A percentile compares a stretch with the other conserved stretches of the same genome.
These are phyloP conservation scores for Otatea glauca DNA, from an alignment of 176 grass and related monocot species.

Conservation along the genomic window DNA sequence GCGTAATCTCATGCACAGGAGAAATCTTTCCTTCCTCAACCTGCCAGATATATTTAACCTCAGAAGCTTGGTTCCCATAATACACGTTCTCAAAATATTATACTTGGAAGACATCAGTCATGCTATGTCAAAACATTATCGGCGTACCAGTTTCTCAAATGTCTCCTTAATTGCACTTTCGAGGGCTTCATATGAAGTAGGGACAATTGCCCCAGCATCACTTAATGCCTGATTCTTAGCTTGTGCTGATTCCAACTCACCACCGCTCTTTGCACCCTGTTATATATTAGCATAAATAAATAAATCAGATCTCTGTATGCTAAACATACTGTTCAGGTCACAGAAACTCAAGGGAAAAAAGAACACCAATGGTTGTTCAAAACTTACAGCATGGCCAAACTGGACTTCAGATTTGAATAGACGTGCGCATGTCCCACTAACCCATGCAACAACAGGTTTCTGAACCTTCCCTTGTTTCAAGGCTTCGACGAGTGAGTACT, in stretches of 20 bases:
- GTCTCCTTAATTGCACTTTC: conserved; percentile 84
- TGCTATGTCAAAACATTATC: conserved; percentile 21
- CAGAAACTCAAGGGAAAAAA: not conserved
- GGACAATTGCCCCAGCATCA: conserved; percentile 94
- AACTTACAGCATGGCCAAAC: conserved; percentile 97
- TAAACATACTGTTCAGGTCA: conserved; percentile 33
- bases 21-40: conserved; percentile 91
- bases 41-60: conserved; percentile 47
- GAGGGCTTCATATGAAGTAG: conserved; percentile 95
- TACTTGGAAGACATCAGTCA: conserved; percentile 11
- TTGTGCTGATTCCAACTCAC: conserved; percentile 97
- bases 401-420: conserved; percentile 99
- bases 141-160: conserved; percentile 81
- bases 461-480: conserved; percentile 97
- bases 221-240: conserved; percentile 90
- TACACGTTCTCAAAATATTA: not conserved
- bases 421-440: conserved; percentile 91
- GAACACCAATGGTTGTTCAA: not conserved
- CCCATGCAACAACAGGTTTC: conserved; percentile 98
- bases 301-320: conserved; percentile 4
- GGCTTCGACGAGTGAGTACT: conserved; percentile 96
- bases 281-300: conserved; percentile 43
- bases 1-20: conserved; percentile 77
- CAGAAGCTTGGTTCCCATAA: not conserved
- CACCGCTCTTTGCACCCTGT: conserved; percentile 96